phyloP scores from a whole-genome alignment of 495 filamentous ascomycete genomes.

The Glonium stellatum region DNA sequence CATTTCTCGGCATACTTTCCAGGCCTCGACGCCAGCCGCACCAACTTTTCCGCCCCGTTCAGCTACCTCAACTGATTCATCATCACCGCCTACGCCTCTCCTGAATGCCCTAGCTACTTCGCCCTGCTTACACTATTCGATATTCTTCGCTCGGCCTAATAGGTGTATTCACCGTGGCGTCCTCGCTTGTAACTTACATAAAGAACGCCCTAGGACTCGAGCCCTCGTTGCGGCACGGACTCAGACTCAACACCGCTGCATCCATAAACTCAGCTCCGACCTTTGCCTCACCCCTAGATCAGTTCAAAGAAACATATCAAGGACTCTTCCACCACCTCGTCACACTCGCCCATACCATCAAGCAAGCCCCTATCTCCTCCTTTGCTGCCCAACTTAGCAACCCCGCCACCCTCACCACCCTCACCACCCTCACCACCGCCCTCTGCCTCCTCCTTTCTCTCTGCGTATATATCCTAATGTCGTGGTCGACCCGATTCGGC shows the following conservation, averaged over 20 bases:
- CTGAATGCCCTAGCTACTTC: not conserved
- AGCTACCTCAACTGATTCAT: not conserved
- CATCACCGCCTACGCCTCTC: slow-evolving; percentile 1
- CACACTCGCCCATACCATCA: slow-evolving; percentile 5
- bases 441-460: slow-evolving; percentile 48
- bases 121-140: not conserved
- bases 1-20: too few relatives aligned
- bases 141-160: not conserved
- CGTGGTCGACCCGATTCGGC: slow-evolving; percentile 52
- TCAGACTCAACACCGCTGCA: not conserved
- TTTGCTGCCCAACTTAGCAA: slow-evolving; percentile 18
- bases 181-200: slow-evolving; percentile 15
- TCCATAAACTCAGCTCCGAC: not conserved
- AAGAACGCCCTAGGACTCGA: slow-evolving; percentile 22
- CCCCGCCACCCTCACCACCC: slow-evolving; percentile 20
- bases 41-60: not conserved
- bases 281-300: not conserved
- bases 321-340: slow-evolving; percentile 4
- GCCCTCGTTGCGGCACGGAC: slow-evolving; percentile 12
- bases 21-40: too few relatives aligned
- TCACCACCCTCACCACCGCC: slow-evolving; percentile 38
- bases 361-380: slow-evolving; percentile 3
- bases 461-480: slow-evolving; percentile 40
- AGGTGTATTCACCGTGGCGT: slow-evolving; percentile 23
- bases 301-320: not conserved